A percentile compares a stretch with the other conserved stretches of the same genome.
Evolutionary conservation across 768 basidiomycete genomes (phyloP).

Genomic region (Chalciporus piperatus): DNA sequence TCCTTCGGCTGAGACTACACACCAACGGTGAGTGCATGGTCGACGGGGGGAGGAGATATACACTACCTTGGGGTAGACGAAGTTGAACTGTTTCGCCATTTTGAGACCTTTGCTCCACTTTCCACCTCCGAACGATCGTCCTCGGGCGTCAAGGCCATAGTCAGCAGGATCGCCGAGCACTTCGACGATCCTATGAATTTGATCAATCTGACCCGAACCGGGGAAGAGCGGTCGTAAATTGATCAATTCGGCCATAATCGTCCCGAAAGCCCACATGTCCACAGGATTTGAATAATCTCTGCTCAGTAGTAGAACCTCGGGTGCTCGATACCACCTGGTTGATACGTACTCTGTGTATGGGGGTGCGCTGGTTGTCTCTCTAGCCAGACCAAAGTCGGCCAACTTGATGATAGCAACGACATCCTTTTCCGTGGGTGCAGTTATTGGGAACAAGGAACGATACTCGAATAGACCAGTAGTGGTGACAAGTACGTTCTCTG

Average conservation of each 20-base stretch:
- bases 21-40: conserved; percentile 5
- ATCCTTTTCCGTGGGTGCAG: conserved; percentile 79
- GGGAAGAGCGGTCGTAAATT: conserved; percentile 96
- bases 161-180: conserved; percentile 90
- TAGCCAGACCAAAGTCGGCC: conserved; percentile 95
- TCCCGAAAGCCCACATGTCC: conserved; percentile 99
- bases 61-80: conserved; percentile 82
- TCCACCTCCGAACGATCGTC: conserved; percentile 78
- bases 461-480: conserved; percentile 96
- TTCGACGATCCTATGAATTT: conserved; percentile 86
- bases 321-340: conserved; percentile 99
- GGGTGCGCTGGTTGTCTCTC: conserved; percentile 82
- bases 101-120: conserved; percentile 82
- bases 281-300: conserved; percentile 95
- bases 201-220: conserved; percentile 89
- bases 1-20: conserved; percentile 62
- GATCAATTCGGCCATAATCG: conserved; percentile 95
- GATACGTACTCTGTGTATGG: conserved; percentile 99
- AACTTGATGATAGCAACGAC: conserved; percentile 97
- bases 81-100: conserved; percentile 84
- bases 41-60: neutral
- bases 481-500: conserved; percentile 97
- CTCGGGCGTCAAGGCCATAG: conserved; percentile 73
- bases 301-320: conserved; percentile 90
- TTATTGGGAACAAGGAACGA: conserved; percentile 68